These are phyloP conservation scores for Phytophthora pisi DNA, from an alignment of 352 stramenopile genomes.

Conservation along the genomic window DNA sequence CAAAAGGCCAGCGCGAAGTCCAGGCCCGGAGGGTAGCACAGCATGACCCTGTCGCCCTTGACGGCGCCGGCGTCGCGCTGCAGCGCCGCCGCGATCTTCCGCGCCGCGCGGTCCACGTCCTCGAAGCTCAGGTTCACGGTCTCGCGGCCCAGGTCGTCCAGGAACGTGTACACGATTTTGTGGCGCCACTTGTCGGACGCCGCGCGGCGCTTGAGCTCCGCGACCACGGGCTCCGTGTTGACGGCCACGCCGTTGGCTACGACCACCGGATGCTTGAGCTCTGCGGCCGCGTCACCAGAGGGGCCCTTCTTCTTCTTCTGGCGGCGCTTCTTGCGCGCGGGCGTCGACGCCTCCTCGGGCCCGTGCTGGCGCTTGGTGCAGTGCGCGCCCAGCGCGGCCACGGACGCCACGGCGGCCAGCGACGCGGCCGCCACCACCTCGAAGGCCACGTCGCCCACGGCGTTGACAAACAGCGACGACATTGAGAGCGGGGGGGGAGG, in stretches of 20 bases:
- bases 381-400: slow-evolving; percentile 39
- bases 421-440: slow-evolving; percentile 59
- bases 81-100: slow-evolving; percentile 63
- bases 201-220: slow-evolving; percentile 59
- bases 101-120: slow-evolving; percentile 67
- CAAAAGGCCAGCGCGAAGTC: slow-evolving; percentile 84
- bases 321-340: slow-evolving; percentile 44
- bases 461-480: slow-evolving; percentile 44
- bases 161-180: slow-evolving; percentile 83
- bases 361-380: slow-evolving; percentile 38
- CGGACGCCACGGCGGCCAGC: slow-evolving; percentile 46
- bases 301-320: slow-evolving; percentile 17
- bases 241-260: slow-evolving; percentile 42
- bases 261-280: slow-evolving; percentile 25
- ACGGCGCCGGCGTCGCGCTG: slow-evolving; percentile 51
- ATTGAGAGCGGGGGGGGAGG: slow-evolving; percentile 4
- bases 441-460: slow-evolving; percentile 46
- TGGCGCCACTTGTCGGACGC: slow-evolving; percentile 47
- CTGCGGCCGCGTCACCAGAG: neutral
- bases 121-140: slow-evolving; percentile 71
- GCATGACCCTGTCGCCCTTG: slow-evolving; percentile 77
- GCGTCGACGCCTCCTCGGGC: slow-evolving; percentile 1
- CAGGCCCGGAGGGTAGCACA: slow-evolving; percentile 76
- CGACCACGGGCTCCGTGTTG: slow-evolving; percentile 46
- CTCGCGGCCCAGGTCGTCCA: slow-evolving; percentile 76